Conservation (phyloP, 2,329 filamentous ascomycete species). For the Cercospora canescens region DNA sequence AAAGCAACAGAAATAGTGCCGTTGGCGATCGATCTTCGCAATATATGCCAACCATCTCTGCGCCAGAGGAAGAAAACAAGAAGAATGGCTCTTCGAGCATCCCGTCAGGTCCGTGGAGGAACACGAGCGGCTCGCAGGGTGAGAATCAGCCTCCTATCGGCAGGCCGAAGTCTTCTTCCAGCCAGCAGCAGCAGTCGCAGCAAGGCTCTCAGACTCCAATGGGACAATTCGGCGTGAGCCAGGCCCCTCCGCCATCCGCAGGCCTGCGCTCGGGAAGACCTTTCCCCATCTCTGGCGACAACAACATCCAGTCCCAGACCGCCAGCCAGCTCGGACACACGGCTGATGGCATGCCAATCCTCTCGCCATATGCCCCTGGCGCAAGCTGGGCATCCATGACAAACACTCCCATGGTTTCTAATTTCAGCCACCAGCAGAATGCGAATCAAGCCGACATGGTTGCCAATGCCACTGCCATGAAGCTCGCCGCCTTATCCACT, state of each 20-base stretch:
- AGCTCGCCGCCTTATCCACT: conserved; percentile 91
- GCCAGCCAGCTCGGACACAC: conserved; percentile 17
- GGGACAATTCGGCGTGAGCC: conserved; percentile 78
- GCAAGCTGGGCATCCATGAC: conserved; percentile 99
- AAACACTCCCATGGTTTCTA: conserved; percentile 92
- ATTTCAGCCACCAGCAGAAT: conserved; percentile 63
- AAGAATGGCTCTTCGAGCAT: conserved; percentile 63
- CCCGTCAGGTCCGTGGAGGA: conserved; percentile 79
- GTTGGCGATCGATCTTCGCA: conserved; percentile 72
- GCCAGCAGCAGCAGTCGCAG: conserved; percentile 55
- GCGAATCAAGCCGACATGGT: conserved; percentile 91
- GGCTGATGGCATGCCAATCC: conserved; percentile 66
- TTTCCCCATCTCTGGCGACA: conserved; percentile 63
- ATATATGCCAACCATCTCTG: conserved; percentile 71
- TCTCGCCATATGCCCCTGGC: conserved; percentile 81
- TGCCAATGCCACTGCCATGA: conserved; percentile 98
- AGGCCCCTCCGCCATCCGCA: conserved; percentile 72
- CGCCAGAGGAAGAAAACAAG: conserved; percentile 61
- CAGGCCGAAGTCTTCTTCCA: conserved; percentile 75
- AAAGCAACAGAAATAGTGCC: conserved; percentile 90
- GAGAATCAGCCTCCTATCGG: conserved; percentile 58
- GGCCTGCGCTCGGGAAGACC: conserved; percentile 79
- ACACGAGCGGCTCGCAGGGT: conserved; percentile 41
- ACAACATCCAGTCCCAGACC: conserved; percentile 79
- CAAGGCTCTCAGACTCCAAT: conserved; percentile 55